Percentiles rank a stretch among this genome's conserved stretches.
phyloP scores from a whole-genome alignment of 2,329 filamentous ascomycete species.

The Paracoccidioides lutzii region DNA sequence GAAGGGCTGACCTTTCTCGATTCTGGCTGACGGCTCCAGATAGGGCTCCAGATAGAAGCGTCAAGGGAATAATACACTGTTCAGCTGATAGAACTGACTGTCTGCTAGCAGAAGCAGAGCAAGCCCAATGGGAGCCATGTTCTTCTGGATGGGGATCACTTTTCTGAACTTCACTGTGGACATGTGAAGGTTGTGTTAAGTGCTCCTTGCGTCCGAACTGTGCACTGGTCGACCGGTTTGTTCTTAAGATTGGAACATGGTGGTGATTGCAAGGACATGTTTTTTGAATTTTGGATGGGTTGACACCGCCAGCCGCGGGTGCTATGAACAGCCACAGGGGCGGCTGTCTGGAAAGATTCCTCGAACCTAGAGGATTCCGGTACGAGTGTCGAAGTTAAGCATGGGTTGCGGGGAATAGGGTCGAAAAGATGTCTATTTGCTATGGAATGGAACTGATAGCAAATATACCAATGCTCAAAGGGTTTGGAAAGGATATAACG shows the following conservation, averaged over 20 bases:
- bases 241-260: neutral
- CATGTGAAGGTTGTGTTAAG: neutral
- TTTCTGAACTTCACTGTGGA: neutral
- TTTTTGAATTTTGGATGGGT: neutral
- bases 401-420: neutral
- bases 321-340: neutral
- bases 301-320: neutral
- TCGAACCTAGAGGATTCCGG: neutral
- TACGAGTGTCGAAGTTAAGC: neutral
- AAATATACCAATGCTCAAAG: neutral
- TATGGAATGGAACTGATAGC: neutral
- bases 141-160: neutral
- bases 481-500: too few species aligned
- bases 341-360: neutral
- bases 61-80: neutral
- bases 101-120: neutral
- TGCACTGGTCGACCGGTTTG: neutral
- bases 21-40: neutral
- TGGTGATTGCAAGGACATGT: neutral
- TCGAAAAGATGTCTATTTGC: neutral
- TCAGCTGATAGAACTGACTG: neutral
- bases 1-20: neutral
- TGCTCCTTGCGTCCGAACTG: neutral
- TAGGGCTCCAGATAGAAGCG: neutral
- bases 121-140: neutral